Evolutionary conservation across 495 filamentous ascomycete species (phyloP).

Genomic region (Tirmania nivea): DNA sequence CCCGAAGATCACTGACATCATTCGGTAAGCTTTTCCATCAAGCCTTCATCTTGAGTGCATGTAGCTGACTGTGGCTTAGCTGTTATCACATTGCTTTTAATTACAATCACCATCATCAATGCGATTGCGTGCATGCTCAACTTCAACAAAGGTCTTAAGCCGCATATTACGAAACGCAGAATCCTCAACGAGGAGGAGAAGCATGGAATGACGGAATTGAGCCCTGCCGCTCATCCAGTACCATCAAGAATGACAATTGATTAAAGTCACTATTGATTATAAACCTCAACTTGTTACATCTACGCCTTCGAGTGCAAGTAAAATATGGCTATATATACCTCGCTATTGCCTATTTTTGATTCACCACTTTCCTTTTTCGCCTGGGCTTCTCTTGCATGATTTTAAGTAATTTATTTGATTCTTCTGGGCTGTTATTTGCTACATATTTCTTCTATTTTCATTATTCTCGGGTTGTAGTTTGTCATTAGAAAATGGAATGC

Average conservation of each 20-base stretch:
- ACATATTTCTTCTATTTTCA: background rate
- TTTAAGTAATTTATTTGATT: background rate
- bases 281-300: too few relatives aligned
- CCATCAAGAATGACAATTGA: conserved; percentile 77
- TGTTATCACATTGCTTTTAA: conserved; percentile 70
- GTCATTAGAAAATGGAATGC: background rate
- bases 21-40: conserved; percentile 28
- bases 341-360: too few relatives aligned
- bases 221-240: conserved; percentile 37
- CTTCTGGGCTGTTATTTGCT: background rate
- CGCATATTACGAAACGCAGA: conserved; percentile 50
- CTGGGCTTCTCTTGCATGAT: too few relatives aligned
- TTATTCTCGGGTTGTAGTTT: background rate
- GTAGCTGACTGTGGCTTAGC: conserved; percentile 23
- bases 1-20: conserved; percentile 59
- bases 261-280: conserved; percentile 21
- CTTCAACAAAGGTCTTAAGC: conserved; percentile 78
- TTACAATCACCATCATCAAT: conserved; percentile 73
- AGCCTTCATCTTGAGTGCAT: background rate
- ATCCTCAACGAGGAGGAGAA: conserved; percentile 44
- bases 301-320: too few relatives aligned
- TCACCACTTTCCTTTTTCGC: too few relatives aligned
- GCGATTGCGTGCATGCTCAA: conserved; percentile 71
- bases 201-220: conserved; percentile 47
- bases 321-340: too few relatives aligned